Conservation (phyloP, 345 rosid genomes). For the Eutrema yunnanense region DNA sequence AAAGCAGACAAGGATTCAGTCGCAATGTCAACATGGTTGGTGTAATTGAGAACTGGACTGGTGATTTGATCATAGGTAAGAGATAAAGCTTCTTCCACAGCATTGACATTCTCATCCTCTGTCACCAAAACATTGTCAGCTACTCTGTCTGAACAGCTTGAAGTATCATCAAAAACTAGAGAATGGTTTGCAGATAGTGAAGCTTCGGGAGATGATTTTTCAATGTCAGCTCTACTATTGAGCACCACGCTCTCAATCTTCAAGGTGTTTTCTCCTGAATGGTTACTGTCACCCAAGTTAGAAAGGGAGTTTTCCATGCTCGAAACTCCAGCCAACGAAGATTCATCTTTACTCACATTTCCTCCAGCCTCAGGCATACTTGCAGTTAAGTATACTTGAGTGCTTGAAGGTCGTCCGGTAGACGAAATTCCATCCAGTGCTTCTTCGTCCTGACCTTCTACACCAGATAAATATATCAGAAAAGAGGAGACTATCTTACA, state of each 20-base stretch:
- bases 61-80: slow-evolving; percentile 19
- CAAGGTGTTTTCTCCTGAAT: slow-evolving; percentile 4
- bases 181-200: background rate
- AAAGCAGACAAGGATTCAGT: slow-evolving; percentile 22
- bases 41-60: slow-evolving; percentile 17
- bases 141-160: slow-evolving; percentile 19
- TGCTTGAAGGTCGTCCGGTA: background rate
- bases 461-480: slow-evolving; percentile 13
- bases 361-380: background rate
- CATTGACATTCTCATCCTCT: slow-evolving; percentile 20
- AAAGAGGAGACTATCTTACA: background rate
- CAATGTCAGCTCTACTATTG: background rate
- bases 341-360: slow-evolving; percentile 12
- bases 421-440: background rate
- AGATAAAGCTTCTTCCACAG: slow-evolving; percentile 13
- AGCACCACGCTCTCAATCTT: slow-evolving; percentile 27
- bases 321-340: slow-evolving; percentile 17
- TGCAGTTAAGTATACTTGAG: background rate
- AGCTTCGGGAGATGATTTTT: slow-evolving; percentile 2
- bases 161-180: slow-evolving; percentile 13
- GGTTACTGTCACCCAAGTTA: background rate
- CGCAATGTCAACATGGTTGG: slow-evolving; percentile 9
- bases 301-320: background rate
- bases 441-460: slow-evolving; percentile 40
- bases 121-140: slow-evolving; percentile 10